Base-by-base conservation (phyloP, 2,329 filamentous ascomycete species). In the Claviceps digitariae region DNA sequence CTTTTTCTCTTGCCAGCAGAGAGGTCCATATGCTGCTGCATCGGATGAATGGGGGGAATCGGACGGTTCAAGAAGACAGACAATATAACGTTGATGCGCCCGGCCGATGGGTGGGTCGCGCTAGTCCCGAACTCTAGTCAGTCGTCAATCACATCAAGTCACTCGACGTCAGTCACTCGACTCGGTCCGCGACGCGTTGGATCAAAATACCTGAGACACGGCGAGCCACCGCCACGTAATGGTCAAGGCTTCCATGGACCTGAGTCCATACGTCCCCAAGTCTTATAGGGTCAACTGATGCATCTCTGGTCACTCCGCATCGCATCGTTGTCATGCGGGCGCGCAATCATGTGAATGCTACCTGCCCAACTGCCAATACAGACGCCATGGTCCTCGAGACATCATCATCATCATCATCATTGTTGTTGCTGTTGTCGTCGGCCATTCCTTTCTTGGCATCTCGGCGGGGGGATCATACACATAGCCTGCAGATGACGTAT, bases 1-100 rank as follows among this genome's bases (percentile, higher is more conserved):
- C 29, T n/a, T n/a, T 48, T 21, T 47, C 53, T 50, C 50, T 45
- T 46, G 17, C 54, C 54, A 55, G 54, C 54, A 53, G 54, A 55
- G 43, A 45, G 6, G 43, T 43, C n/a, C 20, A 43, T 43, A 44
- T 25, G 15, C 21, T 6, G n/a, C n/a, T 25, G 21, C 43, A 25
- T 44, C 15, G 43, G 23, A 44, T 44, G 21, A 44, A 25, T 21
- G 43, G 15, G 21, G 21, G 44, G 21, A 9, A 46, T 46, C 15
- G 13, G 44, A 29, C 17, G 44, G 25, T 46, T 27, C 15, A 29
- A 29, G 44, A 27, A 29, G 23, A 10, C n/a, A n/a, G n/a, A n/a
- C n/a, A n/a, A n/a, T n/a, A n/a, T 3, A 46, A n/a, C 25, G 25
- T 27, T n/a, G 25, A 46, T 27, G 38, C 44, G 44, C 23, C 44